phyloP scores from a whole-genome alignment of 371 early-diverging fungal genomes.

The Mortierella sp. region DNA sequence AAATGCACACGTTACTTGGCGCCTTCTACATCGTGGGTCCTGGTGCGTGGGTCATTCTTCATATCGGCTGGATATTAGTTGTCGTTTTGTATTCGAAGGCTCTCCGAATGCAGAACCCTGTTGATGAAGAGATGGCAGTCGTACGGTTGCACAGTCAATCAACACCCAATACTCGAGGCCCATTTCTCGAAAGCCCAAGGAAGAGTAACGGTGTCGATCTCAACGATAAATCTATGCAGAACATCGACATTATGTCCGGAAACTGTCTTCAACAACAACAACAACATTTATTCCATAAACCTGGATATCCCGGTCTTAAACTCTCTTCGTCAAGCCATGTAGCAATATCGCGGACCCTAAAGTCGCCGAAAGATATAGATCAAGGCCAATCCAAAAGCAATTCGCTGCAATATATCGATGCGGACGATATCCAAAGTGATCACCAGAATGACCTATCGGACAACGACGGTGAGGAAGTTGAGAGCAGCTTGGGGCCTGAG shows the following conservation, averaged over 20 bases:
- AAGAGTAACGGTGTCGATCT: background rate
- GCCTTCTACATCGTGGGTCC: slow-evolving; percentile 39
- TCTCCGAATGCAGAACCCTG: slow-evolving; percentile 21
- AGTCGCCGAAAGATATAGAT: slow-evolving; percentile 8
- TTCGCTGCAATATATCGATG: slow-evolving; percentile 7
- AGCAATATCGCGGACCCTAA: slow-evolving; percentile 11
- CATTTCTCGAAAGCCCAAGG: background rate
- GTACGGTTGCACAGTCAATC: background rate
- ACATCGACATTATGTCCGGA: no score
- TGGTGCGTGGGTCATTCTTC: slow-evolving; percentile 48
- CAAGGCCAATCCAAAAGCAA: background rate
- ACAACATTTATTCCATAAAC: background rate
- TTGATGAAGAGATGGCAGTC: slow-evolving; percentile 18
- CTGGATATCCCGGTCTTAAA: background rate
- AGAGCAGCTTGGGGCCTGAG: background rate
- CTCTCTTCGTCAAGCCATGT: background rate
- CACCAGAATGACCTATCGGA: background rate
- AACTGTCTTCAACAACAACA: no score
- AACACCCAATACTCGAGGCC: background rate
- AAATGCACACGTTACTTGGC: slow-evolving; percentile 14
- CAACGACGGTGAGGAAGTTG: background rate
- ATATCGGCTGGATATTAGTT: slow-evolving; percentile 39
- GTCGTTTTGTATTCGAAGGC: slow-evolving; percentile 48
- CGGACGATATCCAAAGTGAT: background rate
- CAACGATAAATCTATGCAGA: slow-evolving; percentile 1